A percentile compares a stretch with the other conserved stretches of the same genome.
phyloP scores from a whole-genome alignment of 1,284 basidiomycete genomes.

The Vanrija sp. region DNA sequence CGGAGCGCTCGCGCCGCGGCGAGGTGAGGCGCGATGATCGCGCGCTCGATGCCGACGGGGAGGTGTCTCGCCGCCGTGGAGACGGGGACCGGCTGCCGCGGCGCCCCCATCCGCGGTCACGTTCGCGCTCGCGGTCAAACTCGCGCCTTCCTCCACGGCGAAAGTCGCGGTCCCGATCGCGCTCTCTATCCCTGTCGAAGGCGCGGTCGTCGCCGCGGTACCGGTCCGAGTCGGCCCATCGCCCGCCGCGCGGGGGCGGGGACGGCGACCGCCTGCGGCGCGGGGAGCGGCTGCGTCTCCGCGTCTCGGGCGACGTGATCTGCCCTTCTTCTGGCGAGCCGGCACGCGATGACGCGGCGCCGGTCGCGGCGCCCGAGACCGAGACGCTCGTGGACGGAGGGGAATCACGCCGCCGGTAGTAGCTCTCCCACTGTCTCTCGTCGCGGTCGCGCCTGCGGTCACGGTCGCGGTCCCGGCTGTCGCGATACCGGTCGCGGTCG shows the following conservation, averaged over 20 bases:
- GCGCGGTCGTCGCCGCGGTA: conserved; percentile 7
- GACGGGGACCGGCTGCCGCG: not conserved
- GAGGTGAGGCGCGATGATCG: conserved; percentile 1
- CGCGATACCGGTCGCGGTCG: conserved; percentile 6
- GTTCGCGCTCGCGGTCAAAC: conserved; percentile 1
- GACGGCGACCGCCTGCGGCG: conserved; percentile 1
- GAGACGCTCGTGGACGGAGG: not conserved
- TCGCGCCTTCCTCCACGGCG: not conserved
- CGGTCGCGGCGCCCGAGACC: conserved; percentile 1
- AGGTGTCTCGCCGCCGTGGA: not conserved
- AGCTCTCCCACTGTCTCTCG: conserved; percentile 18
- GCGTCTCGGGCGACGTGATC: conserved; percentile 28
- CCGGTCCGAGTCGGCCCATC: conserved; percentile 1
- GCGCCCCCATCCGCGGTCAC: conserved; percentile 9
- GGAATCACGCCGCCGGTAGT: conserved; percentile 19
- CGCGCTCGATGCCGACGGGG: not conserved
- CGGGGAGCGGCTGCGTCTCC: conserved; percentile 3
- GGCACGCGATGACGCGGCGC: conserved; percentile 11
- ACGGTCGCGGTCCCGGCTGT: not conserved
- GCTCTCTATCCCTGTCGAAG: not conserved
- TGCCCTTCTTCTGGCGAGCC: conserved; percentile 43
- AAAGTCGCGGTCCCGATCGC: conserved; percentile 2
- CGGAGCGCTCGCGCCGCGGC: not conserved
- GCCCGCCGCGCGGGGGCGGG: not conserved
- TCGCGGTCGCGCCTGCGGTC: conserved; percentile 14